phyloP scores from a whole-genome alignment of 495 filamentous ascomycete species.

The Penicillium pancosmium region DNA sequence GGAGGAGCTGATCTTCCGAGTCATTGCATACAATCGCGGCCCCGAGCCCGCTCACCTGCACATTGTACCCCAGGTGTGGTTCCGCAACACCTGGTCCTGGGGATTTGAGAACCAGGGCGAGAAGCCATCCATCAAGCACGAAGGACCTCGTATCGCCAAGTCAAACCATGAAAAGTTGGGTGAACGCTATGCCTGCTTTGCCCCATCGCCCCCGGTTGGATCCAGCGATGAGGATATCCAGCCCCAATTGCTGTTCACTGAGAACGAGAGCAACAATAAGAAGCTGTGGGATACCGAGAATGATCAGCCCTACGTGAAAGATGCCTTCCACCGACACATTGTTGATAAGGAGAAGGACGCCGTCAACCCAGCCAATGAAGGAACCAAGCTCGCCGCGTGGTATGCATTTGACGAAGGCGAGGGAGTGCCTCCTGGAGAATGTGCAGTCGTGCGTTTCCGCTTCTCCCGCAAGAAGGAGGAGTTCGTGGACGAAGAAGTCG shows the following conservation, averaged over 20 bases:
- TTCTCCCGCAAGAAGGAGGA: slow-evolving; percentile 70
- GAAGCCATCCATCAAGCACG: slow-evolving; percentile 73
- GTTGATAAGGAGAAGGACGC: slow-evolving; percentile 78
- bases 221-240: slow-evolving; percentile 77
- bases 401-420: slow-evolving; percentile 87
- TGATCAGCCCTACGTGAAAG: slow-evolving; percentile 83
- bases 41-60: slow-evolving; percentile 88
- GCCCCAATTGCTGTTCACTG: slow-evolving; percentile 85
- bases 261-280: slow-evolving; percentile 90
- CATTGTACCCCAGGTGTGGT: slow-evolving; percentile 95
- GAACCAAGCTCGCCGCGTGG: slow-evolving; percentile 91
- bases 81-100: slow-evolving; percentile 96
- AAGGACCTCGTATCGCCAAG: slow-evolving; percentile 65
- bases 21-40: slow-evolving; percentile 94
- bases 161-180: slow-evolving; percentile 78
- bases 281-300: slow-evolving; percentile 77
- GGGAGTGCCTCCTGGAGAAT: slow-evolving; percentile 85
- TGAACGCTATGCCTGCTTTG: slow-evolving; percentile 80
- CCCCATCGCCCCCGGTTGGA: slow-evolving; percentile 85
- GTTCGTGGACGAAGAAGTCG: slow-evolving; percentile 87
- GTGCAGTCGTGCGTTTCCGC: slow-evolving; percentile 92
- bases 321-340: slow-evolving; percentile 89
- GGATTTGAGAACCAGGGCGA: slow-evolving; percentile 69
- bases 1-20: slow-evolving; percentile 89
- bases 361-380: slow-evolving; percentile 76